A percentile compares a stretch with the other conserved stretches of the same genome.
phyloP scores from a whole-genome alignment of 1,284 basidiomycete genomes.

The Ganoderma sinense region DNA sequence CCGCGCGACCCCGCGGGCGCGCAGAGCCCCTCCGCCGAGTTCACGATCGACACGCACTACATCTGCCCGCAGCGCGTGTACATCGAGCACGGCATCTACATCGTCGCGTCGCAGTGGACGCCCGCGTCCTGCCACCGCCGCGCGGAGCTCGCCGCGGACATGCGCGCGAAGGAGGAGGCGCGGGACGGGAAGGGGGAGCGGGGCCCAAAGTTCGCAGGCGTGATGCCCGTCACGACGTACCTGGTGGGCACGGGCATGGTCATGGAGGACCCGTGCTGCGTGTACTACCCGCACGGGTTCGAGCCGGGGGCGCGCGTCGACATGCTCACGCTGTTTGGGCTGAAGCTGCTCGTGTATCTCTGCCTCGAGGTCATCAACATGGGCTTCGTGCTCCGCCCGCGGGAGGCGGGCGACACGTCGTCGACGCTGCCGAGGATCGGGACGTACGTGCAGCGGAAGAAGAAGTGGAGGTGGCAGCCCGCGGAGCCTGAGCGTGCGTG shows the following conservation, averaged over 20 bases:
- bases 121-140: neutral
- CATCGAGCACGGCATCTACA: slow-evolving; percentile 4
- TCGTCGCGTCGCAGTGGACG: slow-evolving; percentile 4
- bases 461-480: slow-evolving; percentile 1
- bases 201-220: neutral
- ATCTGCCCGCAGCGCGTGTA: neutral
- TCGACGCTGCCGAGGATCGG: neutral
- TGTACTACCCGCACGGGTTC: neutral
- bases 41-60: neutral
- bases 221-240: neutral
- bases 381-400: neutral
- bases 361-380: slow-evolving; percentile 1
- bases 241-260: slow-evolving; percentile 3
- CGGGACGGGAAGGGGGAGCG: neutral
- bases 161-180: neutral
- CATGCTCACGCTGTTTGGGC: neutral
- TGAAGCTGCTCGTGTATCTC: neutral
- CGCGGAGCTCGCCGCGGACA: neutral
- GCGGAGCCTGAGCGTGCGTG: neutral
- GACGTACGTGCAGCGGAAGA: neutral
- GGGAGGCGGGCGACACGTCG: neutral
- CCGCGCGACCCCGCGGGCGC: neutral
- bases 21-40: slow-evolving; percentile 1
- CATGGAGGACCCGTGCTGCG: neutral
- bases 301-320: neutral